phyloP scores from a whole-genome alignment of 1,284 basidiomycete species.

The Leccinum pachyderme region DNA sequence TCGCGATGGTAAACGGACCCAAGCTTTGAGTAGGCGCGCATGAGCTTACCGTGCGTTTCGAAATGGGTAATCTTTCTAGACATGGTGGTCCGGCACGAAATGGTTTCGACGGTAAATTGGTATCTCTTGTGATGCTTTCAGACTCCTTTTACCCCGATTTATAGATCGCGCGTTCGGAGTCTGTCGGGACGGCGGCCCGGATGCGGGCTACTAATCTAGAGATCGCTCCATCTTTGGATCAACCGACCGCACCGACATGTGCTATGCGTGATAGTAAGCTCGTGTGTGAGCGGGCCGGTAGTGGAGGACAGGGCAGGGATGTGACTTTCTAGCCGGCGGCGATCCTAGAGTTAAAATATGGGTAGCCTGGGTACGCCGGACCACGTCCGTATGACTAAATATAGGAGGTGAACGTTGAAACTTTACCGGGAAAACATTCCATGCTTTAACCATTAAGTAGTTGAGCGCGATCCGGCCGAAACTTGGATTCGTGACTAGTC shows the following conservation, averaged over 20 bases:
- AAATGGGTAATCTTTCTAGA: slow-evolving; percentile 36
- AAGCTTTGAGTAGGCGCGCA: not conserved
- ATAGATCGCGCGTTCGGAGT: slow-evolving; percentile 1
- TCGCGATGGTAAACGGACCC: not conserved
- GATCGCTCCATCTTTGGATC: not conserved
- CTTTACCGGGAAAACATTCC: not conserved
- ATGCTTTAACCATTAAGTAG: not conserved
- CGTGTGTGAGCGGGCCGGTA: not conserved
- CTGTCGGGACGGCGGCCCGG: slow-evolving; percentile 21
- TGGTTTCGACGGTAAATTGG: not conserved
- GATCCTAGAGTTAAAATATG: not conserved
- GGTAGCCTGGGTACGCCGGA: not conserved
- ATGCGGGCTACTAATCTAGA: not conserved
- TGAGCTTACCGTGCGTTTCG: slow-evolving; percentile 35
- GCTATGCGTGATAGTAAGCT: not conserved
- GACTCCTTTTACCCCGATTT: not conserved
- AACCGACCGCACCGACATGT: not conserved
- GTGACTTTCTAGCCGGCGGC: not conserved
- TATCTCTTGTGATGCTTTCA: not conserved
- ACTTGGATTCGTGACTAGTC: not conserved
- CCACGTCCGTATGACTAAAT: not conserved
- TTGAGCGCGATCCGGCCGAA: not conserved
- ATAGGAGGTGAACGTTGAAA: not conserved
- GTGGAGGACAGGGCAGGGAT: not conserved
- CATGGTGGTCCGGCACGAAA: slow-evolving; percentile 15